Base-by-base conservation (phyloP, 352 stramenopile species). In the Lagenidium giganteum region DNA sequence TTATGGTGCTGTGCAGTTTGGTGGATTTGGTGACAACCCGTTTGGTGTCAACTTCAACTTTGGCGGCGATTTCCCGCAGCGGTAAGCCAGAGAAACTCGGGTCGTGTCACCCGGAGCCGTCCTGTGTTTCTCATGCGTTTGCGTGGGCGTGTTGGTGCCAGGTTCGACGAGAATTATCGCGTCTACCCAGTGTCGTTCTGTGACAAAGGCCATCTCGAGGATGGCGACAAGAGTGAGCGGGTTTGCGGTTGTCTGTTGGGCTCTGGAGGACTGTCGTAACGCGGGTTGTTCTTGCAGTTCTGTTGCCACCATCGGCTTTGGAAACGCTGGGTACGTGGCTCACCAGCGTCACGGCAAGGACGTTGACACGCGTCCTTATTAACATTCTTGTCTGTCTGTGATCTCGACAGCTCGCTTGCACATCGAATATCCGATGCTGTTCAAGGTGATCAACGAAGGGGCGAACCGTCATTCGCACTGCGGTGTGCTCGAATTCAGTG, bases 351-450 rank as follows among this genome's bases (percentile, higher is more conserved):
- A n/a, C n/a, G n/a, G n/a, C n/a, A n/a, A n/a, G n/a, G n/a, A n/a
- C 45, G 17, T 33, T 14, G 20, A 12, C 16, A 45, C 2, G 31
- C 13, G 38, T 3, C 42, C 29, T 23, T 47, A 12, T 12, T 29
- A 25, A 21, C 21, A 5, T 42, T 26, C n/a, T 51, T 42, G 16
- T 36, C 34, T 38, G 31, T 61, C 62, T 47, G 39, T 52, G 17
- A 35, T 29, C 3, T 42, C 26, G 47, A 5, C 37, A 91, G 78
- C 76, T 24, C 76, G 76, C 21, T 68, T 98, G 34, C 87, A 98
- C 59, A 97, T 99, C 21, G 95, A 99, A 63, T 99, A 99, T 64
- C 97, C 97, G 44, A 99, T 99, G 96, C 81, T 99, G 11, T 99
- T 99, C 63, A 93, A 98, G 54, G 76, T 99, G 30, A 85, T 81